Percentiles rank a stretch among this genome's conserved stretches.
phyloP scores from a whole-genome alignment of 371 early-diverging fungal species.

The Chytridium lagenaria region DNA sequence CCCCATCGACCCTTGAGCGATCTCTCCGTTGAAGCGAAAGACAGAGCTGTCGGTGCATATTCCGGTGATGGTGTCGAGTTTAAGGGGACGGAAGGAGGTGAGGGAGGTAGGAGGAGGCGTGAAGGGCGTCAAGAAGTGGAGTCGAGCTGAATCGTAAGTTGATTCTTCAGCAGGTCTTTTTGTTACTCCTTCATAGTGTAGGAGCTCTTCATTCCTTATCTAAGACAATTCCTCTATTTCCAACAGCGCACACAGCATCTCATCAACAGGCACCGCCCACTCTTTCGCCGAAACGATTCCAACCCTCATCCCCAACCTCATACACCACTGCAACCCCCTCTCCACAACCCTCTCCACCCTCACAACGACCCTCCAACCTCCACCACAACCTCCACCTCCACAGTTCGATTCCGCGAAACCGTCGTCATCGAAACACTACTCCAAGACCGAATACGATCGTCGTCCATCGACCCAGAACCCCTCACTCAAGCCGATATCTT shows the following conservation, averaged over 20 bases:
- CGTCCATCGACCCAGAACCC: neutral
- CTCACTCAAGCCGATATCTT: neutral
- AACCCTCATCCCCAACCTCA: neutral
- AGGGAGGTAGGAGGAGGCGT: neutral
- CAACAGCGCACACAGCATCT: conserved; percentile 1
- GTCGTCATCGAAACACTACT: conserved; percentile 12
- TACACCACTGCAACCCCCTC: neutral
- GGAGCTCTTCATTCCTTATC: neutral
- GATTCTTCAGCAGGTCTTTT: neutral
- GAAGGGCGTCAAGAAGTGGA: neutral
- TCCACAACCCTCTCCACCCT: neutral
- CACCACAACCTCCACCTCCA: neutral
- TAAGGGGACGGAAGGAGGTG: neutral
- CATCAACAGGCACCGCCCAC: conserved; percentile 10
- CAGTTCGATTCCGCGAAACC: conserved; percentile 4
- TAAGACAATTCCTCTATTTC: neutral
- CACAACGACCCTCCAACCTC: neutral
- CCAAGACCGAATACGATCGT: conserved; percentile 5
- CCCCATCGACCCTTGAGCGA: neutral
- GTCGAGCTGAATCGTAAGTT: neutral
- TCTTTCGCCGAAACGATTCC: conserved; percentile 16
- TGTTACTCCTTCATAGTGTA: neutral
- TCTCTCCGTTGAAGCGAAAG: neutral
- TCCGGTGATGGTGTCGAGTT: neutral
- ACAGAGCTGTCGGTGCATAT: neutral